A percentile compares a stretch with the other conserved stretches of the same genome.
Conservation (phyloP, 495 filamentous ascomycete genomes). For the Xylaria castorea region DNA sequence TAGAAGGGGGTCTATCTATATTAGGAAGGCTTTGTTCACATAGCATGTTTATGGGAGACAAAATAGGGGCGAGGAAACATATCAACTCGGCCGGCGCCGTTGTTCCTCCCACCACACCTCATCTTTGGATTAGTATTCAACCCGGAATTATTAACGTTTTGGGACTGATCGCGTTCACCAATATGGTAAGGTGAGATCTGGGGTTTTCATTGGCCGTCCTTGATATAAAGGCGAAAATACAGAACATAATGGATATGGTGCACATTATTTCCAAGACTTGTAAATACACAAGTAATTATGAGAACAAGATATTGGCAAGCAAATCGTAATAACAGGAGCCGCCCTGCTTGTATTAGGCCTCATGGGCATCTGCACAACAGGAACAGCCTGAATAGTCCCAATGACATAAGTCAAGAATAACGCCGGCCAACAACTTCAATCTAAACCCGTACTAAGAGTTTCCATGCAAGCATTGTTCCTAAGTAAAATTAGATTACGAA, state of each 20-base stretch:
- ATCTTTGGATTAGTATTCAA: neutral
- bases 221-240: neutral
- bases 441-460: neutral
- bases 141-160: neutral
- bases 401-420: neutral
- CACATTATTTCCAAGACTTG: neutral
- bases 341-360: neutral
- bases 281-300: neutral
- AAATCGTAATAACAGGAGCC: neutral
- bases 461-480: neutral
- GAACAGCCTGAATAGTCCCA: neutral
- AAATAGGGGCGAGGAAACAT: neutral
- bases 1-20: neutral
- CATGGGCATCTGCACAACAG: neutral
- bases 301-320: neutral
- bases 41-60: neutral
- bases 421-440: neutral
- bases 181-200: neutral
- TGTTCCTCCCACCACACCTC: neutral
- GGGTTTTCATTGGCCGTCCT: neutral
- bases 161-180: neutral
- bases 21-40: neutral
- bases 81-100: neutral
- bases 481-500: conserved; percentile 1
- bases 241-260: neutral